A percentile compares a stretch with the other conserved stretches of the same genome.
phyloP scores from a whole-genome alignment of 2,329 filamentous ascomycete genomes.

The Cyphellophora attinorum region DNA sequence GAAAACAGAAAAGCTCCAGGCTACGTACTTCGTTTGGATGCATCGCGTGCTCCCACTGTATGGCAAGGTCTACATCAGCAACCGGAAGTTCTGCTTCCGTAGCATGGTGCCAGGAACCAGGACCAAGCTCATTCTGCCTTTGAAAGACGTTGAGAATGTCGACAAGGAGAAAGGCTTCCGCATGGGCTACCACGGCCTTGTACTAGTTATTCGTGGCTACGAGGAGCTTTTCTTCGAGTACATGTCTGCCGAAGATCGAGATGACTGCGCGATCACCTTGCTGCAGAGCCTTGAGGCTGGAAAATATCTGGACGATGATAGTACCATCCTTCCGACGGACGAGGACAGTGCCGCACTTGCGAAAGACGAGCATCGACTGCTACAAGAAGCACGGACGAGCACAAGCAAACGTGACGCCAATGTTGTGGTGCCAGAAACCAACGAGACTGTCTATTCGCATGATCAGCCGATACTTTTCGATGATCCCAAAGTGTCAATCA shows the following conservation, averaged over 20 bases:
- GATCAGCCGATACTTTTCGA: constrained; percentile 57
- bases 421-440: constrained; percentile 13
- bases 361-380: constrained; percentile 67
- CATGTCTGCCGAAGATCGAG: constrained; percentile 62
- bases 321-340: constrained; percentile 57
- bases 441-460: constrained; percentile 20
- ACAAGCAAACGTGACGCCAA: constrained; percentile 23
- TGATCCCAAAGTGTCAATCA: constrained; percentile 74
- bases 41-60: constrained; percentile 83
- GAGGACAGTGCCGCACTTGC: constrained; percentile 63
- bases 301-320: constrained; percentile 61
- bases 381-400: constrained; percentile 61
- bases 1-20: constrained; percentile 68
- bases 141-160: constrained; percentile 86
- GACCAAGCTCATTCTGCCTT: constrained; percentile 83
- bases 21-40: constrained; percentile 88
- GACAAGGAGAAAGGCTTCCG: constrained; percentile 93
- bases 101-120: constrained; percentile 80
- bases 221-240: constrained; percentile 98
- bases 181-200: constrained; percentile 80
- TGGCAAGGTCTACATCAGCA: constrained; percentile 91
- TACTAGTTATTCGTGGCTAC: constrained; percentile 85
- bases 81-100: constrained; percentile 81
- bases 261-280: constrained; percentile 79
- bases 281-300: constrained; percentile 66